phyloP scores from a whole-genome alignment of 352 stramenopile species.

The Globisporangium irregulare region DNA sequence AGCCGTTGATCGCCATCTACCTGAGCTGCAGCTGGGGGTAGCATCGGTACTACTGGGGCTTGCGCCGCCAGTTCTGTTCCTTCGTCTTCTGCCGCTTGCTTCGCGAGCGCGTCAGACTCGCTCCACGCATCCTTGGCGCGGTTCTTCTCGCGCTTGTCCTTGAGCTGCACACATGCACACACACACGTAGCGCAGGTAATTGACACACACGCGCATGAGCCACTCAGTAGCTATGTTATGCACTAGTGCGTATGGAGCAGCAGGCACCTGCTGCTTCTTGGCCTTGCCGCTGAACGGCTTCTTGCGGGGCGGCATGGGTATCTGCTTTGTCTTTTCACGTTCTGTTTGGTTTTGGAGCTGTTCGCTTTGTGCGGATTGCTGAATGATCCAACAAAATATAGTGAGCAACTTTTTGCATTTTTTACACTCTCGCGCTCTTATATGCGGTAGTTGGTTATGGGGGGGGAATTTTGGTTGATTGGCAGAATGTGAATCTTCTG shows the following conservation, averaged over 20 bases:
- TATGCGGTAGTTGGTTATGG: not conserved
- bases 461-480: not conserved
- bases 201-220: not conserved
- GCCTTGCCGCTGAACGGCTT: conserved; percentile 86
- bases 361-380: not conserved
- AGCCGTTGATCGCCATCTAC: not conserved
- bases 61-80: not conserved
- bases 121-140: conserved; percentile 28
- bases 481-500: not conserved
- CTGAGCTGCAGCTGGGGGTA: not conserved
- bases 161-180: conserved; percentile 32
- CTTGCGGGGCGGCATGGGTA: conserved; percentile 42
- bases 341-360: not conserved
- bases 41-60: not conserved
- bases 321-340: not conserved
- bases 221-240: not conserved
- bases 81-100: conserved; percentile 18
- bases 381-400: not conserved
- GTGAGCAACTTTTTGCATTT: not conserved
- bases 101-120: conserved; percentile 18
- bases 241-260: not conserved
- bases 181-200: not conserved
- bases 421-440: not conserved
- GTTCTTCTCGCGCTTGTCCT: conserved; percentile 73
- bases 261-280: conserved; percentile 81